Conservation (phyloP, 2,329 filamentous ascomycete species). For the Fusarium ramigenum region DNA sequence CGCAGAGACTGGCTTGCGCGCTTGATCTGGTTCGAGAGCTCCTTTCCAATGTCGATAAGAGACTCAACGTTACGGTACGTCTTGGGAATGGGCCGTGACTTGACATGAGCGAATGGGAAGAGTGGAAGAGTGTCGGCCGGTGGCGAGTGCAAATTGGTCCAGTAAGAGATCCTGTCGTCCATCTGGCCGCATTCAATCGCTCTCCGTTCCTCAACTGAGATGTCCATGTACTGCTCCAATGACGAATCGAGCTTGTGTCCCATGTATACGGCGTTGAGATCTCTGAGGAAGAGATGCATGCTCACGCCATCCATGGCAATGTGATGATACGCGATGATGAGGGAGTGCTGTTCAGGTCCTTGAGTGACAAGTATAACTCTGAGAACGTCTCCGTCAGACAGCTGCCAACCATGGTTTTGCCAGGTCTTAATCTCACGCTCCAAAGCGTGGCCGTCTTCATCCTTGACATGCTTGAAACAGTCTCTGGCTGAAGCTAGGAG, state of each 20-base stretch:
- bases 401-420: neutral
- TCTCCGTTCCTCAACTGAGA: neutral
- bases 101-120: neutral
- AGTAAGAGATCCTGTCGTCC: neutral
- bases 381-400: neutral
- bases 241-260: neutral
- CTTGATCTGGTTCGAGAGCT: neutral
- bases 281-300: neutral
- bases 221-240: neutral
- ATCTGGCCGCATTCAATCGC: neutral
- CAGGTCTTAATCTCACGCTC: neutral
- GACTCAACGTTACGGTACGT: neutral
- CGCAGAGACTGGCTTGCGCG: neutral
- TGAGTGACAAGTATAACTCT: neutral
- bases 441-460: neutral
- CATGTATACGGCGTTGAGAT: neutral
- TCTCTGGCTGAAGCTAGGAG: neutral
- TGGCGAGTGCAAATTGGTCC: neutral
- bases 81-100: neutral
- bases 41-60: neutral
- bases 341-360: neutral
- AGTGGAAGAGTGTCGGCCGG: neutral
- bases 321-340: neutral
- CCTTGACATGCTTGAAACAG: neutral
- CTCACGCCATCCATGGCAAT: neutral